These are phyloP conservation scores for Saccharomycopsis guyanensis DNA, from an alignment of 805 yeast species.

Conservation along the genomic window DNA sequence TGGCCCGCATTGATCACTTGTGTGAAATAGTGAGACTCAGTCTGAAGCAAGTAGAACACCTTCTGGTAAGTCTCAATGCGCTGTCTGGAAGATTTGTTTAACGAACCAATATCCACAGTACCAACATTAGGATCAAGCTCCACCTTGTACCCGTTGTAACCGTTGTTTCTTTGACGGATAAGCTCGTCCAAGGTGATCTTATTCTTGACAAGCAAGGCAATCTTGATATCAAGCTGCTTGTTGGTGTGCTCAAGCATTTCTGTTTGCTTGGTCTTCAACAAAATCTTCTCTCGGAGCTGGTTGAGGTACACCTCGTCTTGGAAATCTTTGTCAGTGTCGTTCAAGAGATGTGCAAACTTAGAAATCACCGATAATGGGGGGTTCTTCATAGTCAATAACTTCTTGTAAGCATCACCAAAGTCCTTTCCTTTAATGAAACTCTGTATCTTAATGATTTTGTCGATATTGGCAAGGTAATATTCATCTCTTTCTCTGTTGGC, in stretches of 20 bases:
- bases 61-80: slow-evolving; percentile 68
- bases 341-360: slow-evolving; percentile 67
- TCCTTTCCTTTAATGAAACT: slow-evolving; percentile 59
- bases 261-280: slow-evolving; percentile 57
- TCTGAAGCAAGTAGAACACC: slow-evolving; percentile 73
- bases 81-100: slow-evolving; percentile 30
- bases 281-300: slow-evolving; percentile 57
- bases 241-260: slow-evolving; percentile 68
- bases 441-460: slow-evolving; percentile 63
- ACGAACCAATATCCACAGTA: slow-evolving; percentile 25
- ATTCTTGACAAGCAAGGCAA: slow-evolving; percentile 70
- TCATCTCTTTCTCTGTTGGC: slow-evolving; percentile 27
- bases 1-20: slow-evolving; percentile 27
- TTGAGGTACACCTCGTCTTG: slow-evolving; percentile 67
- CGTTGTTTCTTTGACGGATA: slow-evolving; percentile 33
- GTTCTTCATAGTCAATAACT: slow-evolving; percentile 57
- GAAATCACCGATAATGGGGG: slow-evolving; percentile 76
- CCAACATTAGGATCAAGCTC: slow-evolving; percentile 11
- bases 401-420: slow-evolving; percentile 65
- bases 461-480: slow-evolving; percentile 48
- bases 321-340: slow-evolving; percentile 69
- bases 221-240: slow-evolving; percentile 69
- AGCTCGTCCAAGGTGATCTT: slow-evolving; percentile 73
- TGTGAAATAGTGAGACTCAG: slow-evolving; percentile 68
- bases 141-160: slow-evolving; percentile 18